Evolutionary conservation across 1,284 basidiomycete genomes (phyloP).

Genomic region (Puccinia hordei): DNA sequence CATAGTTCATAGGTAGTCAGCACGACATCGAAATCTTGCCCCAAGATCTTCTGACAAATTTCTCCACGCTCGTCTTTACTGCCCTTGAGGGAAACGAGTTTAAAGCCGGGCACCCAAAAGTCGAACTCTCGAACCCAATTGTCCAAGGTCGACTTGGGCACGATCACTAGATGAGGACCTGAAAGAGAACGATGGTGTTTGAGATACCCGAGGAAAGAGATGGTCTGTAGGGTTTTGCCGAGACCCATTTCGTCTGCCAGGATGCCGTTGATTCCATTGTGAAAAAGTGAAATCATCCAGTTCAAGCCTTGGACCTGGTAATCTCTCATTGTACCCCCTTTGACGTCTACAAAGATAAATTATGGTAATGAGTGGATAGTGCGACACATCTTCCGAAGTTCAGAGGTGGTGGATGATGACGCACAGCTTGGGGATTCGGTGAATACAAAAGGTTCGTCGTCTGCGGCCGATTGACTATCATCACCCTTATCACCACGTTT

Average conservation of each 20-base stretch:
- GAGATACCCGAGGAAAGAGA: conserved; percentile 94
- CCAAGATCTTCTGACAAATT: conserved; percentile 77
- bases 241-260: conserved; percentile 88
- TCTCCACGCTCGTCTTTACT: conserved; percentile 84
- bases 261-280: conserved; percentile 90
- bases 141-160: conserved; percentile 95
- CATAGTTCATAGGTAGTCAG: conserved; percentile 98
- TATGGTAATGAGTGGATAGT: not conserved
- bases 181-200: conserved; percentile 75
- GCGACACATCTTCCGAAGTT: not conserved
- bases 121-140: conserved; percentile 95
- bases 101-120: conserved; percentile 89
- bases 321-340: conserved; percentile 81
- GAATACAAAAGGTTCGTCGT: conserved; percentile 85
- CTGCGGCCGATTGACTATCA: conserved; percentile 15
- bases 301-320: conserved; percentile 97
- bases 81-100: conserved; percentile 78
- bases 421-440: conserved; percentile 87
- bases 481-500: conserved; percentile 39
- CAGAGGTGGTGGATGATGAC: not conserved
- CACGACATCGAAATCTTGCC: conserved; percentile 89
- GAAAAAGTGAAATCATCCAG: conserved; percentile 91
- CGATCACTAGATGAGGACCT: conserved; percentile 91
- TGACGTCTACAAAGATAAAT: conserved; percentile 62
- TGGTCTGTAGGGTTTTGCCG: conserved; percentile 97